Evolutionary conservation across 495 filamentous ascomycete species (phyloP).

Genomic region (Hypomontagnella submonticulosa): DNA sequence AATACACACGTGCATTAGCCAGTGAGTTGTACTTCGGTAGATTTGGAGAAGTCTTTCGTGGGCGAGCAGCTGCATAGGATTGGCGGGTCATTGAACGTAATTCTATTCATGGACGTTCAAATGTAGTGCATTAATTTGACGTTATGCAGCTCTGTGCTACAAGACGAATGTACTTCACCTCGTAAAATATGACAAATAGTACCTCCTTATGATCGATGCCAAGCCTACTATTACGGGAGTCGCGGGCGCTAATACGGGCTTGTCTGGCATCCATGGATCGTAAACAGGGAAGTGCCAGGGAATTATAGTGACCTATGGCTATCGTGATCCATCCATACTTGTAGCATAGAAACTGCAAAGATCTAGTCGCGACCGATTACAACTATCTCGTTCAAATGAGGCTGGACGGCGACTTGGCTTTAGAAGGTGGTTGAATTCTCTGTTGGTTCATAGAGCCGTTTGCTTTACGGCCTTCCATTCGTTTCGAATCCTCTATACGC

Average conservation of each 20-base stretch:
- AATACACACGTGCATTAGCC: too few species aligned
- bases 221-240: constrained; percentile 29
- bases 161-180: constrained; percentile 5
- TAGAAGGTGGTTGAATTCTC: constrained; percentile 18
- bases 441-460: constrained; percentile 6
- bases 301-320: constrained; percentile 10
- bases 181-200: constrained; percentile 14
- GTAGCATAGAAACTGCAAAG: too few species aligned
- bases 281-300: constrained; percentile 27
- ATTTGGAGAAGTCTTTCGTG: constrained; percentile 4
- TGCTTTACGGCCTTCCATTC: constrained; percentile 25
- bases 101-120: too few species aligned
- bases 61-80: constrained; percentile 2
- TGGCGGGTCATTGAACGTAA: constrained; percentile 15
- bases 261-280: constrained; percentile 18
- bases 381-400: neutral
- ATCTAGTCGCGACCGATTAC: too few species aligned
- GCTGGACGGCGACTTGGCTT: constrained; percentile 7
- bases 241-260: constrained; percentile 34
- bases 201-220: constrained; percentile 22
- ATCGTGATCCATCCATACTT: too few species aligned
- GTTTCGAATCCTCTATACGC: constrained; percentile 22
- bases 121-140: too few species aligned
- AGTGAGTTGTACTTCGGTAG: neutral
- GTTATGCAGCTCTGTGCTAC: constrained; percentile 16